These are phyloP conservation scores for Naganishia albida DNA, from an alignment of 1,284 basidiomycete genomes.

Conservation along the genomic window DNA sequence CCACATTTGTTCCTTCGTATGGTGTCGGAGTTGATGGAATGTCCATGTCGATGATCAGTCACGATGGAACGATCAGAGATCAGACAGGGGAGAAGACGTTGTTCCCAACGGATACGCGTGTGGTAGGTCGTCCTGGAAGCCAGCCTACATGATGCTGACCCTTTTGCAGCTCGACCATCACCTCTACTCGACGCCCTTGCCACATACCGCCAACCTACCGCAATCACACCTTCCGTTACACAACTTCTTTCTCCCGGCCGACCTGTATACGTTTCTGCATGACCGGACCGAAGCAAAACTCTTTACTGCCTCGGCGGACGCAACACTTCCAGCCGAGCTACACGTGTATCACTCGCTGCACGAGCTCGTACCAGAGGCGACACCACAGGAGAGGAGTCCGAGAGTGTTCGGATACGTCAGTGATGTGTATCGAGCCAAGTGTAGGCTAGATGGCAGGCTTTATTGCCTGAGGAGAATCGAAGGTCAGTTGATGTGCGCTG, in stretches of 20 bases:
- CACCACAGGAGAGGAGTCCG: constrained; percentile 62
- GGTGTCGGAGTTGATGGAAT: constrained; percentile 11
- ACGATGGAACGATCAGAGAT: constrained; percentile 11
- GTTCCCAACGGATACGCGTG: constrained; percentile 29
- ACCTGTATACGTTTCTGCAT: constrained; percentile 76
- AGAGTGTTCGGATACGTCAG: constrained; percentile 68
- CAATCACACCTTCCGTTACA: constrained; percentile 55
- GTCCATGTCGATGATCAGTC: constrained; percentile 21
- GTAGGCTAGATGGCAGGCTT: constrained; percentile 72
- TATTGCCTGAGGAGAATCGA: constrained; percentile 83
- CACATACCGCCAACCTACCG: constrained; percentile 57
- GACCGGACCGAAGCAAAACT: constrained; percentile 75
- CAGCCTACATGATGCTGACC: no score
- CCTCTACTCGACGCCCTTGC: constrained; percentile 72
- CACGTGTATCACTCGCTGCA: constrained; percentile 88
- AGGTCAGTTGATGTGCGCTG: constrained; percentile 60
- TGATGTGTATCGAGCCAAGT: constrained; percentile 79
- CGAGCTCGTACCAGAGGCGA: constrained; percentile 58
- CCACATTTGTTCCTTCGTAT: constrained; percentile 25
- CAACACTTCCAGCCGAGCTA: constrained; percentile 77
- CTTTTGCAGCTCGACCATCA: constrained; percentile 81
- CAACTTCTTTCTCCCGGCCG: constrained; percentile 68
- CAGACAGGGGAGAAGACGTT: constrained; percentile 19
- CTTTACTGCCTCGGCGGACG: constrained; percentile 56
- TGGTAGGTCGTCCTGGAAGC: neutral